Conservation (phyloP, 768 basidiomycete genomes). For the Kwoniella heveanensis region DNA sequence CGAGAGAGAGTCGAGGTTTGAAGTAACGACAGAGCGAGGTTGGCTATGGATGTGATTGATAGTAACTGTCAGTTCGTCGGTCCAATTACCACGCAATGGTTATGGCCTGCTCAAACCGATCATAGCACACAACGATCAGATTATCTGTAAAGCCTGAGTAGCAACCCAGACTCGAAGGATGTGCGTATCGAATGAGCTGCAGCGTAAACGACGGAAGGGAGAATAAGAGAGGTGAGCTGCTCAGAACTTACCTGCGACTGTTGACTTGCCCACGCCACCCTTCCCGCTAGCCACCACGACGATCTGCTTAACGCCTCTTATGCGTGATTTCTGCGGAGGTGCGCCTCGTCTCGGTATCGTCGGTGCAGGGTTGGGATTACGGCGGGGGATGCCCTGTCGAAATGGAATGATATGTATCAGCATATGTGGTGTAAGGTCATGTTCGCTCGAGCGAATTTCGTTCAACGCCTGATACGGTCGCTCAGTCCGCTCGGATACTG, state of each 20-base stretch:
- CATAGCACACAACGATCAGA: no score
- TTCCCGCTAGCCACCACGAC: constrained; percentile 88
- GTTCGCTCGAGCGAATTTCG: no score
- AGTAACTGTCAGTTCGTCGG: constrained; percentile 8
- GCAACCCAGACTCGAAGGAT: no score
- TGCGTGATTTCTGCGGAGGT: constrained; percentile 56
- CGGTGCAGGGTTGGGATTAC: constrained; percentile 55
- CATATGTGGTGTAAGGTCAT: no score
- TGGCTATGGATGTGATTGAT: constrained; percentile 28
- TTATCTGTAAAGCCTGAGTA: no score
- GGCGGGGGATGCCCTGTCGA: constrained; percentile 58
- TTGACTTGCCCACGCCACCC: constrained; percentile 95
- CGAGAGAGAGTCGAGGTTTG: constrained; percentile 26
- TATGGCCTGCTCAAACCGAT: no score
- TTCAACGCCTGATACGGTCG: no score
- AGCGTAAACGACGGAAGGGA: no score
- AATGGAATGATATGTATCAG: background rate
- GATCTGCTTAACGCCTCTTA: constrained; percentile 72
- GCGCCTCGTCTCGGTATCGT: constrained; percentile 58
- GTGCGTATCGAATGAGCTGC: no score
- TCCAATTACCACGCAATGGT: no score
- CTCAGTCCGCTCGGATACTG: no score
- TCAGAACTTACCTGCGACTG: constrained; percentile 69
- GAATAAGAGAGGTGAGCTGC: no score
- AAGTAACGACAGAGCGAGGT: constrained; percentile 67